phyloP scores from a whole-genome alignment of 2,329 filamentous ascomycete species.

The Diplocarpon mali region DNA sequence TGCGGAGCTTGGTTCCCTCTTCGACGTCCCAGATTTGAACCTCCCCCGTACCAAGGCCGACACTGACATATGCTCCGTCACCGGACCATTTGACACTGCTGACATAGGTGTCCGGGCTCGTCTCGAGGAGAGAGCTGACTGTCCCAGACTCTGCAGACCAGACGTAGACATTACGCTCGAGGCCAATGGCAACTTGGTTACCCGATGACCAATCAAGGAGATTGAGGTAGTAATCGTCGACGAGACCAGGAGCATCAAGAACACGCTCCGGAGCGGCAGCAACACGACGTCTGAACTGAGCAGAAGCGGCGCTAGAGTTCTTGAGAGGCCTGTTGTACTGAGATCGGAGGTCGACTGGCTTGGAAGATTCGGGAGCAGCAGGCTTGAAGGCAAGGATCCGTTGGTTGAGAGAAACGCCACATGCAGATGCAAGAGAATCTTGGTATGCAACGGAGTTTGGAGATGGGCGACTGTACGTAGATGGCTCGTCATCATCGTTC shows the following conservation, averaged over 20 bases:
- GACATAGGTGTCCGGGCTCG: constrained; percentile 82
- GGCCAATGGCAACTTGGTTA: constrained; percentile 95
- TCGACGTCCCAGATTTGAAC: constrained; percentile 99
- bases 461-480: constrained; percentile 64
- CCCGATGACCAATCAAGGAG: constrained; percentile 95
- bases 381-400: constrained; percentile 98
- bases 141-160: constrained; percentile 94
- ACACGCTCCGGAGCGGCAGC: constrained; percentile 93
- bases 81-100: constrained; percentile 98
- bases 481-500: constrained; percentile 55
- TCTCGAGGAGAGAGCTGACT: constrained; percentile 82
- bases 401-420: constrained; percentile 85
- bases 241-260: constrained; percentile 85
- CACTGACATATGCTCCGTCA: constrained; percentile 90
- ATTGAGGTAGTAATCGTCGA: constrained; percentile 99
- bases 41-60: constrained; percentile 88
- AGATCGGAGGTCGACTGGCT: constrained; percentile 91
- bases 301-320: constrained; percentile 58
- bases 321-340: constrained; percentile 97
- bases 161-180: constrained; percentile 94
- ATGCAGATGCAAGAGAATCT: constrained; percentile 80
- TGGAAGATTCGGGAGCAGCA: constrained; percentile 92
- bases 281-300: constrained; percentile 83
- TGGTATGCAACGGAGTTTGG: constrained; percentile 87
- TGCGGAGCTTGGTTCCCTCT: constrained; percentile 88